Percentiles rank a stretch among this genome's conserved stretches.
phyloP scores from a whole-genome alignment of 2,329 filamentous ascomycete species.

The Fusarium floridanum region DNA sequence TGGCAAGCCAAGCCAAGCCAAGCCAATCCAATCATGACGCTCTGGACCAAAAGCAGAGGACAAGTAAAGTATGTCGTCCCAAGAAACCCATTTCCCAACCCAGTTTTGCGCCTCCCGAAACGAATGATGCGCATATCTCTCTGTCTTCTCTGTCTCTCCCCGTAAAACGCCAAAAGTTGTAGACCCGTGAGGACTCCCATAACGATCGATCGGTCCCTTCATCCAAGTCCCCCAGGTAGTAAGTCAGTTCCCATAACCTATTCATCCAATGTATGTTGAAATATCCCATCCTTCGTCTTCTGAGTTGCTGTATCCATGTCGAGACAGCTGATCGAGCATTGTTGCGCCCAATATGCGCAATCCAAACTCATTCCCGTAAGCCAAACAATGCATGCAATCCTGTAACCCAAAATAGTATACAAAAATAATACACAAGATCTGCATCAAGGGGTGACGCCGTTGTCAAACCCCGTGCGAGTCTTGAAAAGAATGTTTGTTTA shows the following conservation, averaged over 20 bases:
- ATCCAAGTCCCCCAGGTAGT: slow-evolving; percentile 8
- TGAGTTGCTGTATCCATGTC: slow-evolving; percentile 6
- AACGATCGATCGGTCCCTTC: slow-evolving; percentile 11
- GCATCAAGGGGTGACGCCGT: not conserved
- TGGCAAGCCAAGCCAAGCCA: slow-evolving; percentile 31
- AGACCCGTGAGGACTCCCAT: slow-evolving; percentile 6
- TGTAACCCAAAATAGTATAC: slow-evolving; percentile 37
- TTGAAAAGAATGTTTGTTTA: slow-evolving; percentile 17
- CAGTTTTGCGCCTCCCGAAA: slow-evolving; percentile 35
- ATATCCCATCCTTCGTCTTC: slow-evolving; percentile 9
- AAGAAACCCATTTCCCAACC: slow-evolving; percentile 21
- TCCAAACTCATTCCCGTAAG: slow-evolving; percentile 16
- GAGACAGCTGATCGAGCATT: not conserved
- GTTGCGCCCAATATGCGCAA: slow-evolving; percentile 7
- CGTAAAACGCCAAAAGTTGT: slow-evolving; percentile 34
- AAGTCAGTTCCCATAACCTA: slow-evolving; percentile 12
- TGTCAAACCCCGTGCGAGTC: not conserved
- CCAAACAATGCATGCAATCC: slow-evolving; percentile 21
- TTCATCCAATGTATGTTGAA: slow-evolving; percentile 29
- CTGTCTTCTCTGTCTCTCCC: not conserved
- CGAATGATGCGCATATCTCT: slow-evolving; percentile 28
- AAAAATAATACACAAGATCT: slow-evolving; percentile 41
- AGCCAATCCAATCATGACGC: slow-evolving; percentile 39
- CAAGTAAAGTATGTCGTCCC: slow-evolving; percentile 23
- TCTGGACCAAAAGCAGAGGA: slow-evolving; percentile 33